Evolutionary conservation across 441 rosid genomes (phyloP).

Genomic region (Gossypium davidsonii): DNA sequence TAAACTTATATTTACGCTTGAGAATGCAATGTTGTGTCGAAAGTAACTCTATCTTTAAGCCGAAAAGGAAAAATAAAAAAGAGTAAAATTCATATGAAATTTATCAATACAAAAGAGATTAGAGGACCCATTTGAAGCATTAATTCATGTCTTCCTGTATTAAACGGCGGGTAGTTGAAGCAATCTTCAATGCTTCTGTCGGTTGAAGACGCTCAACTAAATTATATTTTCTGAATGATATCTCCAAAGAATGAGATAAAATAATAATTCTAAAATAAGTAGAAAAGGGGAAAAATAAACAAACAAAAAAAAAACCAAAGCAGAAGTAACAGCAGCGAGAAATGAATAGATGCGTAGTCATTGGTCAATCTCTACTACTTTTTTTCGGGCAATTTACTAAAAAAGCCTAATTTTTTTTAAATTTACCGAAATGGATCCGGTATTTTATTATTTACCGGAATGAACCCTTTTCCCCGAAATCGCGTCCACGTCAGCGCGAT

Average conservation of each 20-base stretch:
- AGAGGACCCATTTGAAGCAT: background rate
- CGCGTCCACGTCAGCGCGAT: too few species aligned
- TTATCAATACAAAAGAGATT: background rate
- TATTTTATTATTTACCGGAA: too few species aligned
- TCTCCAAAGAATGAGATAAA: slow-evolving; percentile 9
- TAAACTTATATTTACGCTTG: too few species aligned
- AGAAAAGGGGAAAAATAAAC: background rate
- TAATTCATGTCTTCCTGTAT: background rate
- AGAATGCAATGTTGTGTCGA: too few species aligned
- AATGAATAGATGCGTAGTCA: background rate
- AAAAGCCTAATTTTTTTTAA: too few species aligned
- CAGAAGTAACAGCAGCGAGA: background rate
- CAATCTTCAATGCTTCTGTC: slow-evolving; percentile 11
- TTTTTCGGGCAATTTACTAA: too few species aligned
- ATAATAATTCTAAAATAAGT: background rate
- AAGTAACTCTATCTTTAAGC: too few species aligned
- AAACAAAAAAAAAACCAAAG: background rate
- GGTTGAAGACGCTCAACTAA: background rate
- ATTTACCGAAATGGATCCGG: too few species aligned
- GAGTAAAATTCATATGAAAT: background rate
- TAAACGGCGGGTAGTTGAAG: slow-evolving; percentile 11
- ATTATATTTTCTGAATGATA: slow-evolving; percentile 27
- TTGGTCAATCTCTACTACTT: background rate
- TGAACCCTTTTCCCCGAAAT: too few species aligned
- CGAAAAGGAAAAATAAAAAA: background rate